Conservation (phyloP, 2,329 filamentous ascomycete genomes). For the Blumeria graminis region DNA sequence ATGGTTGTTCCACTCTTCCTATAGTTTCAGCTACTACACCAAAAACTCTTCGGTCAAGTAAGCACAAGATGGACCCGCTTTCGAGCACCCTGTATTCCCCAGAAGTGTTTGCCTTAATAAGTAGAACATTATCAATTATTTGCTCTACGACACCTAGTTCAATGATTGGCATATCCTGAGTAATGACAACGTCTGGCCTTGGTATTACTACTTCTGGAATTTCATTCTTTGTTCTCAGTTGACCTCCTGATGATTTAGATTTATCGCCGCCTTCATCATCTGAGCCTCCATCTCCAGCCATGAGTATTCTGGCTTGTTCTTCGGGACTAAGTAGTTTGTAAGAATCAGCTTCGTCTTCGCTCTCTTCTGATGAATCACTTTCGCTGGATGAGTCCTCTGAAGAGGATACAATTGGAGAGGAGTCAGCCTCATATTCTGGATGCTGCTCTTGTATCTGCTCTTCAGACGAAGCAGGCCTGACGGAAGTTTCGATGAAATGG, state of each 20-base stretch:
- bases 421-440: constrained; percentile 69
- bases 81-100: constrained; percentile 75
- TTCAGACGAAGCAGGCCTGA: neutral
- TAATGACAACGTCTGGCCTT: constrained; percentile 59
- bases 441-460: constrained; percentile 17
- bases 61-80: constrained; percentile 60
- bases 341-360: constrained; percentile 27
- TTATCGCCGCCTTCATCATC: constrained; percentile 45
- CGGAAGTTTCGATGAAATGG: too few species aligned
- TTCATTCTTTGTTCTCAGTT: constrained; percentile 68
- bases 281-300: constrained; percentile 58
- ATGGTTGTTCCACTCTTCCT: constrained; percentile 61
- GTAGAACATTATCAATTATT: constrained; percentile 52
- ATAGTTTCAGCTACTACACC: constrained; percentile 70
- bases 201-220: constrained; percentile 34
- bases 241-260: constrained; percentile 18
- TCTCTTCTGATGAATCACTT: constrained; percentile 28
- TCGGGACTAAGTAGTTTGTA: constrained; percentile 58
- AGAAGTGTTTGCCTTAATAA: constrained; percentile 55
- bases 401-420: constrained; percentile 49
- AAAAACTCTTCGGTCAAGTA: constrained; percentile 48
- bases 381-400: constrained; percentile 30
- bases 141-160: constrained; percentile 53
- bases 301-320: constrained; percentile 62
- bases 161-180: constrained; percentile 49